Evolutionary conservation across 2,329 filamentous ascomycete genomes (phyloP).

Genomic region (Rugonectria rugulosa): DNA sequence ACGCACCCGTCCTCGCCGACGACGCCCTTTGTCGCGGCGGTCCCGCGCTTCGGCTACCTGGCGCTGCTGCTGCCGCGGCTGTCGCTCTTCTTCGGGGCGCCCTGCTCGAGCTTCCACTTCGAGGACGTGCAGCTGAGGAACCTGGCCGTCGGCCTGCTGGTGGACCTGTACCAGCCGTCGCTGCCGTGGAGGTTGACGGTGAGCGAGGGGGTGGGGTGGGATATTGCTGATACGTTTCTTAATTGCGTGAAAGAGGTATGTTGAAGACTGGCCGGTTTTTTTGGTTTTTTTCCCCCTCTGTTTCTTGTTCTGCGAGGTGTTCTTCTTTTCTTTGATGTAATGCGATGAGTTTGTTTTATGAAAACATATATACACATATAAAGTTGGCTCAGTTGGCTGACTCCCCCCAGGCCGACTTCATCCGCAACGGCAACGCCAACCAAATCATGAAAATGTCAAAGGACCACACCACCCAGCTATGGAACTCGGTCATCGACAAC

Average conservation of each 20-base stretch:
- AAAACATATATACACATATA: not conserved
- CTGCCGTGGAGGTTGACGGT: slow-evolving; percentile 65
- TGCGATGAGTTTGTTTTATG: too few species aligned
- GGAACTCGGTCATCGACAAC: slow-evolving; percentile 81
- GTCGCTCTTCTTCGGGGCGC: slow-evolving; percentile 58
- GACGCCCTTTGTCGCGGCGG: slow-evolving; percentile 59
- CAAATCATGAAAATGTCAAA: slow-evolving; percentile 90
- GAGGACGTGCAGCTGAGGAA: slow-evolving; percentile 62
- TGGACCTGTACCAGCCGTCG: slow-evolving; percentile 63
- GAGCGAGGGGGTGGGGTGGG: slow-evolving; percentile 63
- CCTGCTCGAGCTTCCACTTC: slow-evolving; percentile 67
- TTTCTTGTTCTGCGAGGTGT: too few species aligned
- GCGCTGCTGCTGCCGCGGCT: slow-evolving; percentile 64
- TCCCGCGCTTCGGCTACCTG: slow-evolving; percentile 68
- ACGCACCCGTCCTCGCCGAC: slow-evolving; percentile 57
- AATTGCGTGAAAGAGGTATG: slow-evolving; percentile 70
- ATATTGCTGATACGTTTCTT: slow-evolving; percentile 68
- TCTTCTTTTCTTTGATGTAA: too few species aligned
- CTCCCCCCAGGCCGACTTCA: slow-evolving; percentile 73
- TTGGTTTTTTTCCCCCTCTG: too few species aligned
- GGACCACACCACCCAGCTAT: slow-evolving; percentile 81
- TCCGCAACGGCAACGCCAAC: slow-evolving; percentile 87
- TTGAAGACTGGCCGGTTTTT: too few species aligned
- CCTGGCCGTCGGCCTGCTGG: slow-evolving; percentile 60
- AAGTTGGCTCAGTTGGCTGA: not conserved